Conservation (phyloP, 805 yeast genomes). For the Candida maesae region DNA sequence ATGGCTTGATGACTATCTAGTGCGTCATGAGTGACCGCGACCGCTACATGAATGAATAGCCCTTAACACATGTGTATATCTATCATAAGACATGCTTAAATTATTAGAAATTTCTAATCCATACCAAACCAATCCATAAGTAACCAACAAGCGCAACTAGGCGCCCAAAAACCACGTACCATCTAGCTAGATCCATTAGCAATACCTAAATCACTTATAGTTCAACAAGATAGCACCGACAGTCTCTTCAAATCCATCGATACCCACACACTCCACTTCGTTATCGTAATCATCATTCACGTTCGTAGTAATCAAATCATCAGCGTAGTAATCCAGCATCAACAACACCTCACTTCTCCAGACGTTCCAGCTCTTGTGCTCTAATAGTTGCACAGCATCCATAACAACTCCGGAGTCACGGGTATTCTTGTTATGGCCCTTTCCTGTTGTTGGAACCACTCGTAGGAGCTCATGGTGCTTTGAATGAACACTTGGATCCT, state of each 20-base stretch:
- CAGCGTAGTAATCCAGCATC: conserved; percentile 11
- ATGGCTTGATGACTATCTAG: conserved; percentile 20
- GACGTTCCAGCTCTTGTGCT: conserved; percentile 7
- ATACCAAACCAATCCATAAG: no score
- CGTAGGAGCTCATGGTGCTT: background rate
- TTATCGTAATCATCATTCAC: no score
- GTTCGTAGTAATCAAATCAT: conserved; percentile 4
- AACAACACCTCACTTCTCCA: conserved; percentile 12
- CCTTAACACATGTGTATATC: no score
- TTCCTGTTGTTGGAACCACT: background rate
- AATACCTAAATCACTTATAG: background rate
- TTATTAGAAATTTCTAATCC: no score
- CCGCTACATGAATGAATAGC: no score
- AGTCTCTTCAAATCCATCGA: background rate
- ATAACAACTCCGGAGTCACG: background rate
- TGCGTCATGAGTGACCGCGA: background rate
- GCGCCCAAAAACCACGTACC: no score
- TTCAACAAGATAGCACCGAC: background rate
- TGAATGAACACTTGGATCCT: no score
- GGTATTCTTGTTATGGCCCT: background rate
- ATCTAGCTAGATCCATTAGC: background rate
- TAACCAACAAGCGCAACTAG: no score
- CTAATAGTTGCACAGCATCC: background rate
- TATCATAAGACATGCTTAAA: background rate
- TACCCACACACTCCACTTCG: background rate